These are phyloP conservation scores for Acmispon strigosus DNA, from an alignment of 306 rosid genomes.

Conservation along the genomic window DNA sequence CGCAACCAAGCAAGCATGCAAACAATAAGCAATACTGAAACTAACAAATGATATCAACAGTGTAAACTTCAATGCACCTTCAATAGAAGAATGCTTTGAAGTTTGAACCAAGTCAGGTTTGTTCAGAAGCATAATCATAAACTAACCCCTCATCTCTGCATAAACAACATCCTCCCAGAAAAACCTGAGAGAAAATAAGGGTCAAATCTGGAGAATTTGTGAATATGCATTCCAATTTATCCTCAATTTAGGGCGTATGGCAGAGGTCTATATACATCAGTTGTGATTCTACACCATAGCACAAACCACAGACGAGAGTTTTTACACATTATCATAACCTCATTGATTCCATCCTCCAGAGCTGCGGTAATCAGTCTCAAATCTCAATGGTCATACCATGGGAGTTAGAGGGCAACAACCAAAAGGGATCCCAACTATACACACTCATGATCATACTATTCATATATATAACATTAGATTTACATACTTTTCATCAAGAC, in stretches of 20 bases:
- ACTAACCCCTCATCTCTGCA: neutral
- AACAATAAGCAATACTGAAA: neutral
- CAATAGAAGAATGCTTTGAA: neutral
- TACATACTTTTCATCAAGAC: neutral
- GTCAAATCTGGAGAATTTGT: neutral
- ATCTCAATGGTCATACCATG: neutral
- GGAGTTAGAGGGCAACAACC: conserved; percentile 9
- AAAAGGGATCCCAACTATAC: neutral
- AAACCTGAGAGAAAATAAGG: neutral
- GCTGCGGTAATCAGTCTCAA: neutral
- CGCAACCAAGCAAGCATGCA: neutral
- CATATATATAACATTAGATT: neutral
- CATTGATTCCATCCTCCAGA: neutral
- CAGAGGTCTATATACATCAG: neutral
- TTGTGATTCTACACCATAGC: neutral
- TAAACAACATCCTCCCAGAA: neutral
- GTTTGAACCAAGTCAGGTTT: neutral
- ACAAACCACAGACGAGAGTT: neutral
- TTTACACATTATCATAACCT: neutral
- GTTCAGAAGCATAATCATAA: neutral
- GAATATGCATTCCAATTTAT: conserved; percentile 1
- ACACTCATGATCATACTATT: neutral
- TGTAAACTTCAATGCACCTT: neutral
- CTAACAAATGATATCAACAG: neutral
- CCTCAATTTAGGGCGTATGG: neutral